These are phyloP conservation scores for Saccharomyces cerevisiae DNA, from an alignment of 805 yeast genomes.

Conservation along the genomic window DNA sequence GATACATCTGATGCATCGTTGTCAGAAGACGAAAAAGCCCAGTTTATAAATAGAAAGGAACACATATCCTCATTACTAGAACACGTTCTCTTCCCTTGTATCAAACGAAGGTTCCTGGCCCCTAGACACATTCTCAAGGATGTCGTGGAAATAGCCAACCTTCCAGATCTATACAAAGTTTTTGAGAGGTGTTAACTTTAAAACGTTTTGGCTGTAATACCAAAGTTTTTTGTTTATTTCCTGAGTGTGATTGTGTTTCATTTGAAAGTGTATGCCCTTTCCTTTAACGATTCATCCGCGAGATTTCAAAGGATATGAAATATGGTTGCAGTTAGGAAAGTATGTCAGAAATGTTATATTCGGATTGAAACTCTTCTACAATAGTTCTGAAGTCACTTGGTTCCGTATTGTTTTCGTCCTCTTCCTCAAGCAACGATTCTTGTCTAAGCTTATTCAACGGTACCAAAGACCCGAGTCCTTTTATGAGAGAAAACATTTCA, in stretches of 20 bases:
- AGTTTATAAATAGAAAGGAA: slow-evolving; percentile 22
- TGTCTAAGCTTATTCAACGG: neutral
- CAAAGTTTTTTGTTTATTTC: neutral
- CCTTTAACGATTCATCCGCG: neutral
- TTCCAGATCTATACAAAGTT: slow-evolving; percentile 85
- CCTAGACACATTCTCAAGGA: slow-evolving; percentile 43
- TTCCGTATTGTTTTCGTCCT: slow-evolving; percentile 4
- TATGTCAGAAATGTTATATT: slow-evolving; percentile 12
- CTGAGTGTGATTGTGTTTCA: neutral
- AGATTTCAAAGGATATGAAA: neutral
- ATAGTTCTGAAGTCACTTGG: slow-evolving; percentile 12
- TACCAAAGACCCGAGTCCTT: slow-evolving; percentile 2
- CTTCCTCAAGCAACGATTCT: neutral
- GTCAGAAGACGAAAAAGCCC: slow-evolving; percentile 19
- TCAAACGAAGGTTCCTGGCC: slow-evolving; percentile 58
- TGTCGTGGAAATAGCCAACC: slow-evolving; percentile 77
- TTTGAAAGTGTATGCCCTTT: neutral
- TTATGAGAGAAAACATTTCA: slow-evolving; percentile 7
- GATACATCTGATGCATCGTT: slow-evolving; percentile 12
- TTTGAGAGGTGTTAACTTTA: slow-evolving; percentile 79
- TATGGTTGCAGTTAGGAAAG: slow-evolving; percentile 1
- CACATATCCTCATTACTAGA: slow-evolving; percentile 40
- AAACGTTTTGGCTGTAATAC: neutral
- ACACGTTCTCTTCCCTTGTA: slow-evolving; percentile 52
- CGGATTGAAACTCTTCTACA: slow-evolving; percentile 15